Conservation (phyloP, 75 land plant genomes). For the Cryptomeria japonica region DNA sequence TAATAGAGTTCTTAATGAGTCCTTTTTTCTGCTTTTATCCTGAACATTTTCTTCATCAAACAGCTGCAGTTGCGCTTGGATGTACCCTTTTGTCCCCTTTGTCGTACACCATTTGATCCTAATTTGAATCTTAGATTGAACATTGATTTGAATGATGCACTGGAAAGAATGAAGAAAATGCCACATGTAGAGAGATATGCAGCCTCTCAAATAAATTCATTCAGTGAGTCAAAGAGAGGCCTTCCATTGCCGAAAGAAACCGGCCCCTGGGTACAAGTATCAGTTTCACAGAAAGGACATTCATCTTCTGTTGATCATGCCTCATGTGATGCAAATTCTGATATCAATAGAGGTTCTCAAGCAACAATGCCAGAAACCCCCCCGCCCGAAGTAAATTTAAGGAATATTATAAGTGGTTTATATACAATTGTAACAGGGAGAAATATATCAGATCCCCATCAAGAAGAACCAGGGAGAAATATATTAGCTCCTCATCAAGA, state of each 20-base stretch:
- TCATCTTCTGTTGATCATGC: slow-evolving; percentile 20
- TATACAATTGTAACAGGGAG: slow-evolving; percentile 54
- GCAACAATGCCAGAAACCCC: neutral
- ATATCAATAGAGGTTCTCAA: slow-evolving; percentile 22
- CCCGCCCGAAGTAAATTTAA: slow-evolving; percentile 56
- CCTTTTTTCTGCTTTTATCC: slow-evolving; percentile 3
- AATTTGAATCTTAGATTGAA: slow-evolving; percentile 39
- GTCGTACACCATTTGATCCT: slow-evolving; percentile 51
- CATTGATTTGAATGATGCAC: slow-evolving; percentile 46
- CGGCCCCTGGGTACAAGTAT: slow-evolving; percentile 43
- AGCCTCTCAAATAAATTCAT: neutral
- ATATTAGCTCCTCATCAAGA: slow-evolving; percentile 9
- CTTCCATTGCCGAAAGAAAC: slow-evolving; percentile 33
- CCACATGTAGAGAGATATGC: neutral
- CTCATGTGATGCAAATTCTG: slow-evolving; percentile 35
- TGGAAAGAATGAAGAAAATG: slow-evolving; percentile 24
- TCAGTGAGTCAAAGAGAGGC: neutral
- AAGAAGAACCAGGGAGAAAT: slow-evolving; percentile 17
- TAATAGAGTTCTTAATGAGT: neutral
- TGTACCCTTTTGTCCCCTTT: slow-evolving; percentile 51
- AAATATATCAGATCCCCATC: slow-evolving; percentile 17
- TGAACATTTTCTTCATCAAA: neutral
- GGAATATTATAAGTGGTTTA: slow-evolving; percentile 72
- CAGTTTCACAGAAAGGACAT: slow-evolving; percentile 31
- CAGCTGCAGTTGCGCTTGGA: slow-evolving; percentile 43